These are phyloP conservation scores for Suillus clintonianus DNA, from an alignment of 768 basidiomycete genomes.

Conservation along the genomic window DNA sequence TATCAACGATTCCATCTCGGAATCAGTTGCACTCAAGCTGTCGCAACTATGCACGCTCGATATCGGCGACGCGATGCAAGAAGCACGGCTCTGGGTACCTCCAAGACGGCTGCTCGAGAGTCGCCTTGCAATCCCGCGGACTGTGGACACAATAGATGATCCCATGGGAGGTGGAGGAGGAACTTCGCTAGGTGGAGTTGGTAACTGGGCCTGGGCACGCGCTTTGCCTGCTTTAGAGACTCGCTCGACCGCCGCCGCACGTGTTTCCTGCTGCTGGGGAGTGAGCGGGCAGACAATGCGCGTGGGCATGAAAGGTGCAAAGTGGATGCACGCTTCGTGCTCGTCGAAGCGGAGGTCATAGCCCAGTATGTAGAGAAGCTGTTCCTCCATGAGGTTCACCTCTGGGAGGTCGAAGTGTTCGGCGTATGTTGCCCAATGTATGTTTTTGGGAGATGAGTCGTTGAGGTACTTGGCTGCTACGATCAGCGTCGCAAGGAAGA, in stretches of 20 bases:
- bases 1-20: slow-evolving; percentile 64
- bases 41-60: slow-evolving; percentile 47
- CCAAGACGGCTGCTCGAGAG: slow-evolving; percentile 45
- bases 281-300: slow-evolving; percentile 19
- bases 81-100: slow-evolving; percentile 25
- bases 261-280: slow-evolving; percentile 42
- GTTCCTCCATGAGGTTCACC: slow-evolving; percentile 97
- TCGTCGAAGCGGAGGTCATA: slow-evolving; percentile 92
- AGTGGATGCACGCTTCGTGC: slow-evolving; percentile 67
- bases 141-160: slow-evolving; percentile 51
- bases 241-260: slow-evolving; percentile 54
- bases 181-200: slow-evolving; percentile 43
- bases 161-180: slow-evolving; percentile 26
- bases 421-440: slow-evolving; percentile 86
- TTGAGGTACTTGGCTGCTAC: slow-evolving; percentile 97
- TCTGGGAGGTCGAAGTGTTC: slow-evolving; percentile 73
- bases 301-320: slow-evolving; percentile 65
- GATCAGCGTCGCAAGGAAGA: slow-evolving; percentile 95
- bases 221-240: slow-evolving; percentile 56
- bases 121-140: slow-evolving; percentile 61
- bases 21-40: slow-evolving; percentile 46
- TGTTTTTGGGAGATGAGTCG: slow-evolving; percentile 94
- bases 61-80: slow-evolving; percentile 29
- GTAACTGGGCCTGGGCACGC: slow-evolving; percentile 49
- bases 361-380: slow-evolving; percentile 89